Base-by-base conservation (phyloP, 2,329 filamentous ascomycete species). In the Fusarium setosum region DNA sequence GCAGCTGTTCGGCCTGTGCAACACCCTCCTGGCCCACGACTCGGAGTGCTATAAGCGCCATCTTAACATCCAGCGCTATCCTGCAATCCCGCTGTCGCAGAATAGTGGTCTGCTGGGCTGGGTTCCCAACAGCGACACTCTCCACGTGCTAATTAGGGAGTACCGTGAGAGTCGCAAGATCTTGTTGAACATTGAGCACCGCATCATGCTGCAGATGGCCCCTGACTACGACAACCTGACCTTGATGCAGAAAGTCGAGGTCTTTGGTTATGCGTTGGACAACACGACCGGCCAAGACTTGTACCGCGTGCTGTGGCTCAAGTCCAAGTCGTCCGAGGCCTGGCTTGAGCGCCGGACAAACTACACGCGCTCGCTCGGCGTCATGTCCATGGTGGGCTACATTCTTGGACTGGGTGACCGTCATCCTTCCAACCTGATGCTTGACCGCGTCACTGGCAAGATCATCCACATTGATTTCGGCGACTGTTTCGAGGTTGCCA, bases 371-470 rank as follows among this genome's bases (percentile, higher is more conserved):
- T 98, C 95, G 2, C 85, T 99, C 3, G 96, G 93, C 71, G 96
- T 99, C 73, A 99, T 99, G 96, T 97, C 94, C n/a, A 99, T 99
- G 94, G 96, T 98, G n/a, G 96, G 96, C 65, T 99, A 99, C 78
- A 98, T 99, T 67, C 88, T 99, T 20, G 96, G 96, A 61, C 84
- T 99, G 13, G 96, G 96, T 54, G 96, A 99, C 81, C 90, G 96
- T 45, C 96, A 99, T 80, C 96, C 96, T 34, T 97, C 94, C 61
- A 99, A 99, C 78, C 82, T 99, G 73, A 96, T 99, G 91, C 90
- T 99, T 37, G 96, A 99, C 78, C 91, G 94, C 35, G 89, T 96
- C 62, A 98, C 95, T 1, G 96, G 96, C 75, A 97, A 97, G 82
- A 96, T 99, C 65, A 91, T 99, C 68, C 96, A 99, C 76, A 98